Evolutionary conservation across 352 stramenopile genomes (phyloP).

Genomic region (Phytopythium aichiense): DNA sequence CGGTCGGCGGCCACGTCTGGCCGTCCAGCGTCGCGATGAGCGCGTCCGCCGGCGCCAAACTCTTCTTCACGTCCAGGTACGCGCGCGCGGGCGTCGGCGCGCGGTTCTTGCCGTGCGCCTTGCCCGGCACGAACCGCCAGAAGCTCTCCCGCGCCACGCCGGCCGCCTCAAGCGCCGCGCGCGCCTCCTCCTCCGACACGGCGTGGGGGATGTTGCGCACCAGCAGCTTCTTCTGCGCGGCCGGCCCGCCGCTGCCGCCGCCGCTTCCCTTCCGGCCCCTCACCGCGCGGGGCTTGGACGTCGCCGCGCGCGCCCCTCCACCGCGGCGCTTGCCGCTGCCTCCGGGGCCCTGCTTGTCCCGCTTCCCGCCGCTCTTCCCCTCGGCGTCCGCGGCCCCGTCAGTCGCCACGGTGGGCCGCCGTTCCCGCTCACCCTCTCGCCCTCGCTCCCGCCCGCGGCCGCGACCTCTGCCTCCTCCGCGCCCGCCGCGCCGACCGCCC

Average conservation of each 20-base stretch:
- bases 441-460: conserved; percentile 3
- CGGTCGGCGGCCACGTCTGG: conserved; percentile 24
- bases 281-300: conserved; percentile 21
- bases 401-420: neutral
- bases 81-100: conserved; percentile 37
- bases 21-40: conserved; percentile 56
- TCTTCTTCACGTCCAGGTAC: conserved; percentile 76
- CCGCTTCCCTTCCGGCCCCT: conserved; percentile 17
- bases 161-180: conserved; percentile 29
- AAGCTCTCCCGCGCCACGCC: conserved; percentile 33
- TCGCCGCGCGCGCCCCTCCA: conserved; percentile 3
- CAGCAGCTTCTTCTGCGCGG: conserved; percentile 61
- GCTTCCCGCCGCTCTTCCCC: conserved; percentile 1
- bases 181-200: conserved; percentile 32
- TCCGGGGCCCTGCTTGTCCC: conserved; percentile 4
- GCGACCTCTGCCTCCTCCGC: conserved; percentile 1
- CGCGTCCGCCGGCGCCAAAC: conserved; percentile 37
- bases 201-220: conserved; percentile 61
- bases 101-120: conserved; percentile 52
- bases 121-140: conserved; percentile 66
- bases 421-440: neutral
- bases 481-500: neutral
- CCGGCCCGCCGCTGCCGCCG: conserved; percentile 9
- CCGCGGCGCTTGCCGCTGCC: conserved; percentile 15
- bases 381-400: neutral